These are phyloP conservation scores for Phytophthora multivora DNA, from an alignment of 352 stramenopile species.

Conservation along the genomic window DNA sequence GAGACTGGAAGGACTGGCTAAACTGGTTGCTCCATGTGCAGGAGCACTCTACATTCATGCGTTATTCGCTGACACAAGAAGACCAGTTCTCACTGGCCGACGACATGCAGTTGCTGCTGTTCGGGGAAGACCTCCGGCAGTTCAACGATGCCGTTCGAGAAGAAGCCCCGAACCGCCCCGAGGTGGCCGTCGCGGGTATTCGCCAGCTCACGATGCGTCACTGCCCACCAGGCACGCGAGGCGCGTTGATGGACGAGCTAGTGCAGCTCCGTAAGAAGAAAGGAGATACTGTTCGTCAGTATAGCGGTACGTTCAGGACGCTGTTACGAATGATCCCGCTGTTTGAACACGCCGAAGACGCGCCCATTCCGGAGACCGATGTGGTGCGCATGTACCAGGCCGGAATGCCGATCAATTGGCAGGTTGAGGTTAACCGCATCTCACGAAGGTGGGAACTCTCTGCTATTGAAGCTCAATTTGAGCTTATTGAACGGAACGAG, in stretches of 20 bases:
- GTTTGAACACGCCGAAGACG: neutral
- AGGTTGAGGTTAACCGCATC: slow-evolving; percentile 3
- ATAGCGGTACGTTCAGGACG: slow-evolving; percentile 1
- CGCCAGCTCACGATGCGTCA: slow-evolving; percentile 4
- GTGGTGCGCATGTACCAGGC: neutral
- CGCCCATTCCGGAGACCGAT: neutral
- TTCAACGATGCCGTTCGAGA: slow-evolving; percentile 6
- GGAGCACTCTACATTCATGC: neutral
- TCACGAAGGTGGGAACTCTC: neutral
- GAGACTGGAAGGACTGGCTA: too few species aligned
- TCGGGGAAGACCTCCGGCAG: slow-evolving; percentile 3
- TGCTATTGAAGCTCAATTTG: neutral
- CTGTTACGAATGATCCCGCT: slow-evolving; percentile 4
- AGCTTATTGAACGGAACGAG: neutral
- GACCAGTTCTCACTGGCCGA: neutral
- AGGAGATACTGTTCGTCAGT: neutral
- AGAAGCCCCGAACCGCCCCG: neutral
- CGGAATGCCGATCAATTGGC: slow-evolving; percentile 1
- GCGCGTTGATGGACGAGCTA: slow-evolving; percentile 1
- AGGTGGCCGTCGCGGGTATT: neutral
- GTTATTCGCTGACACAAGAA: neutral
- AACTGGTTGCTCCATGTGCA: neutral
- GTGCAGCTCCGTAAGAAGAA: slow-evolving; percentile 1
- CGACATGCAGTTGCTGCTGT: neutral
- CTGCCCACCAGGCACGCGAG: neutral